A percentile compares a stretch with the other conserved stretches of the same genome.
These are phyloP conservation scores for Arabidopsis lyrata DNA, from an alignment of 441 rosid species.

Conservation along the genomic window DNA sequence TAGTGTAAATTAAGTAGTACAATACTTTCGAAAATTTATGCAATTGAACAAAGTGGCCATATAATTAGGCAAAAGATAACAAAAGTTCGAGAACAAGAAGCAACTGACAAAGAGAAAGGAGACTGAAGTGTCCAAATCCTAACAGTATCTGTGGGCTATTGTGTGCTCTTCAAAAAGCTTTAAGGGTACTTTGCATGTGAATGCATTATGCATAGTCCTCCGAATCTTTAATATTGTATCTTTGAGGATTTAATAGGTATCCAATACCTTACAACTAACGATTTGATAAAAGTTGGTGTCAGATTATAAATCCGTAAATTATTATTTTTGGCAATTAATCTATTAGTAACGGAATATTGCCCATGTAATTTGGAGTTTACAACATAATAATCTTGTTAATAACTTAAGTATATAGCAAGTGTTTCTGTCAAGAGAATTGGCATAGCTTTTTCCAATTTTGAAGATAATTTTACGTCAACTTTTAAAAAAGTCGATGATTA, in stretches of 20 bases:
- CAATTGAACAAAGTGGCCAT: neutral
- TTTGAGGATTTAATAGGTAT: slow-evolving; percentile 25
- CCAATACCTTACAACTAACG: slow-evolving; percentile 14
- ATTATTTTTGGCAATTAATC: neutral
- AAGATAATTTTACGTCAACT: neutral
- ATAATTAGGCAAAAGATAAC: slow-evolving; percentile 47
- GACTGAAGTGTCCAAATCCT: slow-evolving; percentile 21
- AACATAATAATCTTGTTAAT: neutral
- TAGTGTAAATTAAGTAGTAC: neutral
- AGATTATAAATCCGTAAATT: neutral
- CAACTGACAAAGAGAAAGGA: slow-evolving; percentile 41
- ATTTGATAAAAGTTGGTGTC: neutral
- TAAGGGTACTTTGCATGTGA: slow-evolving; percentile 42
- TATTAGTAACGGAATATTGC: neutral
- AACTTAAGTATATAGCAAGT: neutral
- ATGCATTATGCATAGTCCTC: slow-evolving; percentile 32
- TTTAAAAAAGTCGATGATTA: neutral
- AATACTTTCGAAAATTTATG: slow-evolving; percentile 19
- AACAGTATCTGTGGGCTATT: slow-evolving; percentile 32
- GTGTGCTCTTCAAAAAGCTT: slow-evolving; percentile 26
- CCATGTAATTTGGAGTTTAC: neutral
- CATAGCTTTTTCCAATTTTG: neutral
- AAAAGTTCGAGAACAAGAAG: slow-evolving; percentile 42
- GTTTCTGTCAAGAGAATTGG: neutral
- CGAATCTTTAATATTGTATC: slow-evolving; percentile 25